These are phyloP conservation scores for Cornus kousa DNA, from an alignment of 148 eudicot genomes.

Conservation along the genomic window DNA sequence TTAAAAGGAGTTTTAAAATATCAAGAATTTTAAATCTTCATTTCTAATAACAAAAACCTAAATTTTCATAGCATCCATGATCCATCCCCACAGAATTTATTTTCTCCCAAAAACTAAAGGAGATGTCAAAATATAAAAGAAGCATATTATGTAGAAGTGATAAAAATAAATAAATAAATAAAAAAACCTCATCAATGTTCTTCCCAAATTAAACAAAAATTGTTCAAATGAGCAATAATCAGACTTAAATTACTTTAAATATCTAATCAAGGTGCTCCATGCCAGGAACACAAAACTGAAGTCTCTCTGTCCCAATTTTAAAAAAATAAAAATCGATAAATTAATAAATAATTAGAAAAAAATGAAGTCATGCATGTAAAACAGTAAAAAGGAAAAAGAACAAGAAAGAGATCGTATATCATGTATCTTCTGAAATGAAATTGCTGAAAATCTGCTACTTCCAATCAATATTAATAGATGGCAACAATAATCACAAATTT, in stretches of 20 bases:
- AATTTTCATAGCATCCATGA: too few relatives aligned
- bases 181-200: background rate
- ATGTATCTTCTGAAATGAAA: background rate
- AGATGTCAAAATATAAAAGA: background rate
- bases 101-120: too few relatives aligned
- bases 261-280: background rate
- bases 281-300: too few relatives aligned
- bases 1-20: too few relatives aligned
- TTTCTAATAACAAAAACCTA: too few relatives aligned
- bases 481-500: background rate
- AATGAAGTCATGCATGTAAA: background rate
- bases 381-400: too few relatives aligned
- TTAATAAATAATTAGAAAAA: too few relatives aligned
- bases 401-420: background rate
- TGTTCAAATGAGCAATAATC: background rate
- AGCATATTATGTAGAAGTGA: background rate
- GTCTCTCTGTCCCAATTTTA: too few relatives aligned
- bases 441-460: background rate
- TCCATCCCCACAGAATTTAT: too few relatives aligned
- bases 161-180: too few relatives aligned
- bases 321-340: too few relatives aligned
- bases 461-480: background rate
- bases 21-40: too few relatives aligned
- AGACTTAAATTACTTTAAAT: background rate
- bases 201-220: background rate